Percentiles rank a stretch among this genome's conserved stretches.
Evolutionary conservation across 73 alveolate species (phyloP).

Genomic region (Durusdinium trenchii): DNA sequence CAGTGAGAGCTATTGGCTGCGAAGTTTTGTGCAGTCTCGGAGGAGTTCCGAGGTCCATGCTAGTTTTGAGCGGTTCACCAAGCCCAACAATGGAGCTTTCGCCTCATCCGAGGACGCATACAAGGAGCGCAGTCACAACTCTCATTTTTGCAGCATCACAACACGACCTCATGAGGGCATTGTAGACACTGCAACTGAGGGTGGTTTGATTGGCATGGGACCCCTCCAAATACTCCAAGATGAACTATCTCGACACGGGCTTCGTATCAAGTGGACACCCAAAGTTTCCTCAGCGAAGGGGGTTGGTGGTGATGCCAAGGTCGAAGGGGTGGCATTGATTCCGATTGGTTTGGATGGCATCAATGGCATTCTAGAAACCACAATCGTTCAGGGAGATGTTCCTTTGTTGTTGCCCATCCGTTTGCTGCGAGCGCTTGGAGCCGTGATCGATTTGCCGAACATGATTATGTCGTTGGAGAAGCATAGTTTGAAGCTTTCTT

Average conservation of each 20-base stretch:
- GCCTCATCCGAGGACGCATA: background rate
- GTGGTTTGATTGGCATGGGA: background rate
- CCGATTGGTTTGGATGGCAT: background rate
- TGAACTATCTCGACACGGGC: background rate
- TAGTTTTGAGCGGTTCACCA: background rate
- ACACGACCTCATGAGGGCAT: background rate
- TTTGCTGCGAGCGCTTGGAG: background rate
- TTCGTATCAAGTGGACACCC: background rate
- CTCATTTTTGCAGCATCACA: background rate
- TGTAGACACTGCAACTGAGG: background rate
- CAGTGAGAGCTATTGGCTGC: background rate
- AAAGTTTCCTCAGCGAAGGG: background rate
- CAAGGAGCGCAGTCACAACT: background rate
- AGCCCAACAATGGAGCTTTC: background rate
- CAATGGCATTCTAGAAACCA: background rate
- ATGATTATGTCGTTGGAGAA: background rate
- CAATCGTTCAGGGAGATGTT: background rate
- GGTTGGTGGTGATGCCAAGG: background rate
- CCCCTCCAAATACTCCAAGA: background rate
- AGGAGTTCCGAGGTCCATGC: background rate
- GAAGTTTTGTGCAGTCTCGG: background rate
- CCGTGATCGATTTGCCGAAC: background rate
- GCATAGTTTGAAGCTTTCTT: no score
- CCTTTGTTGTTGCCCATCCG: background rate
- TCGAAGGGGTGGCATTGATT: background rate